Conservation (phyloP, 257 asterid species). For the Solanum clarkiae region DNA sequence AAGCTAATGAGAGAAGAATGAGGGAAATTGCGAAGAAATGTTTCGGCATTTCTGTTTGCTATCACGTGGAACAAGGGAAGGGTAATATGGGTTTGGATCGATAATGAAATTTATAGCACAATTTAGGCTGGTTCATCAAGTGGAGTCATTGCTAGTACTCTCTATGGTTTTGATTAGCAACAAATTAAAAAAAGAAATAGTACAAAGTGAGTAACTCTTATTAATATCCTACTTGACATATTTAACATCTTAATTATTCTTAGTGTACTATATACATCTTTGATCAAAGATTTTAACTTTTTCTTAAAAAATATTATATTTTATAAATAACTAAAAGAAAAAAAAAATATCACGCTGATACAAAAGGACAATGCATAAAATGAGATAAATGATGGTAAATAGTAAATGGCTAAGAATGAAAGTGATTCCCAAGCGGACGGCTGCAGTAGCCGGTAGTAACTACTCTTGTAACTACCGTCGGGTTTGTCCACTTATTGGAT, state of each 20-base stretch:
- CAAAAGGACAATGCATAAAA: neutral
- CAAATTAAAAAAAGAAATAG: no score
- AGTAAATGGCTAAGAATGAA: neutral
- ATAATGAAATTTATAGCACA: neutral
- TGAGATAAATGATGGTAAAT: neutral
- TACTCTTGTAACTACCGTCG: neutral
- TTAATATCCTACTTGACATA: no score
- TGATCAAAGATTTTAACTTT: accelerated
- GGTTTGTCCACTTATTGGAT: neutral
- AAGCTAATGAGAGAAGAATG: neutral
- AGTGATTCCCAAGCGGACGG: neutral
- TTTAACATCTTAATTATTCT: no score
- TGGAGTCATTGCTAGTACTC: neutral
- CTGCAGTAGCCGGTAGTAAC: neutral
- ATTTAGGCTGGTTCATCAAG: neutral
- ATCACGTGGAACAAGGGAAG: neutral
- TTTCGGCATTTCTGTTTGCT: neutral
- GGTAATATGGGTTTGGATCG: neutral
- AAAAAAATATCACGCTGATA: no score
- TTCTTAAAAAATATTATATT: no score
- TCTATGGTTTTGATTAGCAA: no score
- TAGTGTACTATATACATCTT: no score
- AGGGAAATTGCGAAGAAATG: neutral
- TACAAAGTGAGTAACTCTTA: no score
- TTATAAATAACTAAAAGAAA: neutral